phyloP scores from a whole-genome alignment of 164 flowering plant species.

The Stephania japonica region DNA sequence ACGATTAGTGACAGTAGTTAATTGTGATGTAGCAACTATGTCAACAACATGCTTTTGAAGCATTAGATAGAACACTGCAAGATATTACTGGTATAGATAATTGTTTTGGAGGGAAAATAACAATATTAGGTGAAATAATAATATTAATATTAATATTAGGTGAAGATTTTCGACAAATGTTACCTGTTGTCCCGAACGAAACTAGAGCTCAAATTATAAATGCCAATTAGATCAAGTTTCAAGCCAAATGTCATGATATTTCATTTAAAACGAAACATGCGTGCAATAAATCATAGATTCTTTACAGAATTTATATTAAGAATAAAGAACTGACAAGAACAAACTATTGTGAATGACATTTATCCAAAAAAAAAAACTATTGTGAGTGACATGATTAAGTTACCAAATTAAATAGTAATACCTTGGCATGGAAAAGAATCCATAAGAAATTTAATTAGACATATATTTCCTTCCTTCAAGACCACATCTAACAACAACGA shows the following conservation, averaged over 20 bases:
- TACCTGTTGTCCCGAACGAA: neutral
- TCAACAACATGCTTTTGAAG: constrained; percentile 3
- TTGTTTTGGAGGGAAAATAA: neutral
- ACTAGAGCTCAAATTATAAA: neutral
- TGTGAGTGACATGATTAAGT: neutral
- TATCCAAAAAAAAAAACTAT: neutral
- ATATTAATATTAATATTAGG: neutral
- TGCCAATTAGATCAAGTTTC: neutral
- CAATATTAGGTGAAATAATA: neutral
- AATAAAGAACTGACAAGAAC: neutral
- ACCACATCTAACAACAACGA: too few species aligned
- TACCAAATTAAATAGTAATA: constrained; percentile 1
- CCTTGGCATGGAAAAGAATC: constrained; percentile 1
- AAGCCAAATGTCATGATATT: neutral
- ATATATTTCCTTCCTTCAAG: neutral
- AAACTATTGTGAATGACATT: neutral
- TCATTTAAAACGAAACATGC: neutral
- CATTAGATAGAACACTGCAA: neutral
- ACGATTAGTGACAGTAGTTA: neutral
- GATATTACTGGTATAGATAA: neutral
- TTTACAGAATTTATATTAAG: neutral
- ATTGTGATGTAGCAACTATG: constrained; percentile 12
- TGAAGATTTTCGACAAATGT: neutral
- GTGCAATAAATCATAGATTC: neutral
- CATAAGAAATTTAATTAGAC: neutral